Evolutionary conservation across 495 filamentous ascomycete species (phyloP), one percentile per base, ranked within the genome.

Genomic region (Rhizodiscina lignyota): DNA sequence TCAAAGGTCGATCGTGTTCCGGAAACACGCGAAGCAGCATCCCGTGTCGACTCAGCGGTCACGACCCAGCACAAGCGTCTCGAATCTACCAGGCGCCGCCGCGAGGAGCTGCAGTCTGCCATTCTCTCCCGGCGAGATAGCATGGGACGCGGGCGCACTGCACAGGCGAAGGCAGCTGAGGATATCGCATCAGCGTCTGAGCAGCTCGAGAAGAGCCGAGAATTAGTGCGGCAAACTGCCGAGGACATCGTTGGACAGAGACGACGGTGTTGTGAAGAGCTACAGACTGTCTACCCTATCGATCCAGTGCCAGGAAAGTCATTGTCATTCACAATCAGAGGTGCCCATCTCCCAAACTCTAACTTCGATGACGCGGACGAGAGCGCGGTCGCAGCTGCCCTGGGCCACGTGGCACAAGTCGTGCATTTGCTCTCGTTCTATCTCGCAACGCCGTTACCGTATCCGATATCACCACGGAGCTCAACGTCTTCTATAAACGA

Each of bases 241-340:
- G 64, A 76, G 24, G 72, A 74, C 13, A n/a, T n/a, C n/a, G n/a
- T n/a, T 6, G 30, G 8, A 6, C 89, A 97, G 55, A 73, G 82
- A 20, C 70, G 86, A 4, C 74, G 89, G 15, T 79, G 94, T 35
- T 81, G 81, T 46, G 79, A 84, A 48, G 85, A 92, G 44, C 62
- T 94, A 0, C 55, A 74, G 16, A 53, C 56, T 10, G 77, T 92
- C 39, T 94, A 83, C 51, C 77, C 79, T 12, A 91, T 94, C 38
- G 68, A 73, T 10, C 75, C 84, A 0, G 53, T 73, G 18, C 51
- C 65, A 4, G 57, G 63, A 29, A 62, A 69, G 24, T 61, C 80
- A 5, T 67, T 93, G 3, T 63, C 68, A 5, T 93, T 94, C 54
- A 77, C 68, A 21, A 83, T 94, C 38, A 77, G 77, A 44, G 68